Base-by-base conservation (phyloP, 495 filamentous ascomycete genomes). In the Penicillium flavigenum region DNA sequence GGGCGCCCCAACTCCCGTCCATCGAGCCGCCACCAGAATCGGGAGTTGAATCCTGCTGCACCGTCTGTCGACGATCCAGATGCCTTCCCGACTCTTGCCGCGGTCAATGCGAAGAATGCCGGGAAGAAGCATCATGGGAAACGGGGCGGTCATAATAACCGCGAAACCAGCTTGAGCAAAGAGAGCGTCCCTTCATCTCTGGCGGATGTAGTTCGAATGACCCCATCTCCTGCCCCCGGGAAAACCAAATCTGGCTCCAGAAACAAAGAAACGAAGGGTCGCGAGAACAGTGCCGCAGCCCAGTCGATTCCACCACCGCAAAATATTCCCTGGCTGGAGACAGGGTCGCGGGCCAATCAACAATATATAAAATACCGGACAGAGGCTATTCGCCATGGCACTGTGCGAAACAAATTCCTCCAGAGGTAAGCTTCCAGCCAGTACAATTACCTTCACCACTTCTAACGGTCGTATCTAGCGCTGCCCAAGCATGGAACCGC, bases 401-500 rank as follows among this genome's bases (percentile, higher is more conserved):
- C 91, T 53, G 82, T 94, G 70, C 83, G 95, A 52, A 98, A 98
- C 72, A 98, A 98, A 66, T 99, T 97, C 67, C 77, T 99, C 27
- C 94, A 98, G 71, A 95, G 91, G 91, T 94, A 76, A 63, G 71
- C 46, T 2, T 26, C 60, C 51, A 7, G 5, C 44, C 41, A 16
- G 34, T 27, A 3, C 8, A 19, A 4, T 29, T 39, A 63, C 78
- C 47, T 77, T 66, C 8, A 10, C 32, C 17, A 17, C 11, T 29
- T 26, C 56, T 70, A 54, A 64, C 67, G 62, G 31, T 65, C 14
- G 44, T 14, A 44, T 46, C 24, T 29, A 96, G 92, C 67, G 95
- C 95, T 51, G 93, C 94, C n/a, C 92, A 96, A 79, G 95, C 95
- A n/a, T 99, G 95, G 95, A 96, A 98, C 69, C 89, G 95, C 48